Evolutionary conservation across 345 rosid species (phyloP), one percentile per base, ranked within the genome.

Genomic region (Melaleuca quinquenervia): DNA sequence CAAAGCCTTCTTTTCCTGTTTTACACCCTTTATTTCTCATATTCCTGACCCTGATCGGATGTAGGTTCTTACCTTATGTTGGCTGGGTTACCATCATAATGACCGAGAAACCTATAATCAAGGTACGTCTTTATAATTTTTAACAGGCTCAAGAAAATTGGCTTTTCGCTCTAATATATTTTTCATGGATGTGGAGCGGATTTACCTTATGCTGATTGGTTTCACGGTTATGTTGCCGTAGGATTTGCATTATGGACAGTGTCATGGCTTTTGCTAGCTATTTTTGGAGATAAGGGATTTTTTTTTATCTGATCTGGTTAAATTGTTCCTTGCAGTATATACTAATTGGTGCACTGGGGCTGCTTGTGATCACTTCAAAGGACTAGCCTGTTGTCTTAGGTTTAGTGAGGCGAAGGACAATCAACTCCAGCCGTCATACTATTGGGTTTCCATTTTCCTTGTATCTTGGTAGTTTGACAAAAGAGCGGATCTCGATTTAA

Each of bases 71-170:
- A 87, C 98, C 98, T 55, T 94, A 95, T 84, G 98, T 94, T 48
- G 99, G 98, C 74, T 97, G 98, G 98, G 96, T 94, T 82, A 97
- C 99, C n/a, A 97, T 97, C 51, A 90, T 97, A 76, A 97, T 97
- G 97, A 97, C 99, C 4, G 99, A 97, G 85, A 96, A 97, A 84
- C 99, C 99, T 50, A 90, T 97, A 84, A 91, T 97, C 87, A 95
- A 97, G 98, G 96, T 94, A 83, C 32, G 51, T 83, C 83, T 86
- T 53, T 44, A 29, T 74, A 22, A 64, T 24, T 26, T 18, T 18
- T 70, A 18, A 24, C 78, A 8, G 24, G 78, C 78, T 16, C 45
- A 15, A 15, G 76, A 29, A 7, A 64, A 64, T 29, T 64, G 45
- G 6, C 9, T 70, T 36, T 70, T 70, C 3, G 0, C 3, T 32